A percentile compares a stretch with the other conserved stretches of the same genome.
Conservation (phyloP, 805 yeast species). For the Saccharomycopsis capsularis region DNA sequence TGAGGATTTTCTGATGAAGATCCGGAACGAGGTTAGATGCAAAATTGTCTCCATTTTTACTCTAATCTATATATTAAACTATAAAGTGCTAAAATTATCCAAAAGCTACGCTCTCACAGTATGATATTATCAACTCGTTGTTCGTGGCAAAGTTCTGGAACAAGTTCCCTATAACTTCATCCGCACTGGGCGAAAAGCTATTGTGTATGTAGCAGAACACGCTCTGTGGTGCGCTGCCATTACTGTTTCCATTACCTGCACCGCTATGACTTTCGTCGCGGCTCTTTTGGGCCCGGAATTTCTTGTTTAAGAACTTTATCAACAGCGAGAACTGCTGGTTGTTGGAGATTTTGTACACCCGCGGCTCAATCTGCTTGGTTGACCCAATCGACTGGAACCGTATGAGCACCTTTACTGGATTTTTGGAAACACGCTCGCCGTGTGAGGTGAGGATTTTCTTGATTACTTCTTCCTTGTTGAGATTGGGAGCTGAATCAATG, state of each 20-base stretch:
- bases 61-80: too few relatives aligned
- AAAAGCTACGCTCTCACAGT: conserved; percentile 41
- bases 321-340: conserved; percentile 42
- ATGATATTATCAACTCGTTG: conserved; percentile 38
- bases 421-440: neutral
- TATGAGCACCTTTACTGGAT: conserved; percentile 13
- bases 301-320: conserved; percentile 38
- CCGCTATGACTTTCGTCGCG: too few relatives aligned
- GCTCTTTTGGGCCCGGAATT: conserved; percentile 27
- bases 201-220: conserved; percentile 40
- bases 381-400: conserved; percentile 59
- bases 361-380: conserved; percentile 42
- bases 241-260: neutral
- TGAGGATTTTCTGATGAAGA: too few relatives aligned
- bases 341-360: conserved; percentile 42
- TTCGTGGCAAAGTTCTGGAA: conserved; percentile 32
- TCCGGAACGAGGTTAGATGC: too few relatives aligned
- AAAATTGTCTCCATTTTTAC: too few relatives aligned
- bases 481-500: neutral
- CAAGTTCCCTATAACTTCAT: conserved; percentile 35
- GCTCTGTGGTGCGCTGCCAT: neutral
- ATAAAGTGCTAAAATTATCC: too few relatives aligned
- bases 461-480: conserved; percentile 7
- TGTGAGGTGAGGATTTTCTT: conserved; percentile 6
- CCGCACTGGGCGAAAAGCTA: conserved; percentile 40